These are phyloP conservation scores for Musa beccarii DNA, from an alignment of 176 grass and related monocot genomes.

Conservation along the genomic window DNA sequence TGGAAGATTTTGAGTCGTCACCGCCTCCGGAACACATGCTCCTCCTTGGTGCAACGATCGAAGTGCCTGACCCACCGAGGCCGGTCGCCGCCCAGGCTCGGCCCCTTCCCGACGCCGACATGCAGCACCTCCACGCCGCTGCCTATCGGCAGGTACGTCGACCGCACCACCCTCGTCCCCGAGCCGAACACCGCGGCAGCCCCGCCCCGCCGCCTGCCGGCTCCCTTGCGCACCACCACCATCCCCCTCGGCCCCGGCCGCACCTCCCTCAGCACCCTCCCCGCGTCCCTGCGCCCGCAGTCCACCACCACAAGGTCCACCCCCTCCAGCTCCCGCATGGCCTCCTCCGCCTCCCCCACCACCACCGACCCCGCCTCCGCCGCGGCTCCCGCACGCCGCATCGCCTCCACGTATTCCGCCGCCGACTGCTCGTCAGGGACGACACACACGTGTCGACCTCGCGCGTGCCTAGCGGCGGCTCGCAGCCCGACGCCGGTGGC, in stretches of 20 bases:
- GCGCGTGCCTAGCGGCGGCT: constrained; percentile 14
- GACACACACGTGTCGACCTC: constrained; percentile 4
- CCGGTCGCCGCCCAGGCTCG: constrained; percentile 21
- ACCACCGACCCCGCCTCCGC: constrained; percentile 13
- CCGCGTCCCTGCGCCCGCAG: constrained; percentile 29
- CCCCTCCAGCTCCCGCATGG: constrained; percentile 34
- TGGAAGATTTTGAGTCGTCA: background rate
- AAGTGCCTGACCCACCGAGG: constrained; percentile 49
- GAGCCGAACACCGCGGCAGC: constrained; percentile 13
- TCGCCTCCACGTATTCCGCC: background rate
- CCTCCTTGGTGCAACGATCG: constrained; percentile 46
- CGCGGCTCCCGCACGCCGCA: constrained; percentile 1
- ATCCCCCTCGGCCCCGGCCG: constrained; percentile 42
- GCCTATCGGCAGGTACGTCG: constrained; percentile 47
- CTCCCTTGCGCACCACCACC: constrained; percentile 39
- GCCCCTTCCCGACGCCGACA: constrained; percentile 64
- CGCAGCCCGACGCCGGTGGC: constrained; percentile 32
- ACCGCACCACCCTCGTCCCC: constrained; percentile 46
- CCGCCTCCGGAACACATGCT: constrained; percentile 51
- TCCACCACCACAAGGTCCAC: constrained; percentile 54
- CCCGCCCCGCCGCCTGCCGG: background rate
- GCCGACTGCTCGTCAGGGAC: background rate
- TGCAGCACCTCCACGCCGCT: constrained; percentile 59
- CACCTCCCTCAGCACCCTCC: constrained; percentile 29
- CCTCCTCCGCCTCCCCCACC: constrained; percentile 18